Evolutionary conservation across 169 alveolate genomes (phyloP), one percentile per base, ranked within the genome.

Genomic region (Theileria parva): DNA sequence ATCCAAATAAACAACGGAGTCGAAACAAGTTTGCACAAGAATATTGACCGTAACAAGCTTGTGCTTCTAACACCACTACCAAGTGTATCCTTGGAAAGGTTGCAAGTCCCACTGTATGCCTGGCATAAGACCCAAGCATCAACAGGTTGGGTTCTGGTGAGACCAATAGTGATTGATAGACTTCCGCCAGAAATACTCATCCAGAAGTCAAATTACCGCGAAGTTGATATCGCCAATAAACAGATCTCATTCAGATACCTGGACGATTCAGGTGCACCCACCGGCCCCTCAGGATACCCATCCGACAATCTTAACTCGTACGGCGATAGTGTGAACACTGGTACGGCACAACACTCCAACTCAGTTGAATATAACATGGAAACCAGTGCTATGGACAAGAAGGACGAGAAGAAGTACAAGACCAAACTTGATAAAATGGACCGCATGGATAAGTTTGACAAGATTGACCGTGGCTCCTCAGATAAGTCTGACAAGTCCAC

Each of bases 91-190:
- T 39, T 76, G 21, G 89, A 83, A 68, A 72, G 77, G 34, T 53
- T 83, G 76, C 85, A 76, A n/a, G 89, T 83, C 19, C 89, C 89
- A 25, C 65, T 83, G 23, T 83, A 83, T 68, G 89, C 89, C 27
- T 83, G 89, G 89, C 89, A 83, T 76, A 83, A 83, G 50, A 83
- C 89, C 27, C 89, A 76, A 53, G 68, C 89, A 15, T 61, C 79
- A 39, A 83, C 89, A 15, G 89, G 89, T 21, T 83, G 89, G 89
- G 70, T 83, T n/a, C 67, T 77, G 63, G 89, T 83, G 59, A 76
- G 89, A 64, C 89, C 89, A 57, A 83, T 83, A 27, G 81, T 83
- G 27, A 83, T 83, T 1, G 89, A 83, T 55, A 72, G 89, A 25
- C 73, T 83, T 15, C 89, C 89, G 19, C 89, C 89, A n/a, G 89